phyloP scores from a whole-genome alignment of 306 rosid genomes.

The Sindora glabra region DNA sequence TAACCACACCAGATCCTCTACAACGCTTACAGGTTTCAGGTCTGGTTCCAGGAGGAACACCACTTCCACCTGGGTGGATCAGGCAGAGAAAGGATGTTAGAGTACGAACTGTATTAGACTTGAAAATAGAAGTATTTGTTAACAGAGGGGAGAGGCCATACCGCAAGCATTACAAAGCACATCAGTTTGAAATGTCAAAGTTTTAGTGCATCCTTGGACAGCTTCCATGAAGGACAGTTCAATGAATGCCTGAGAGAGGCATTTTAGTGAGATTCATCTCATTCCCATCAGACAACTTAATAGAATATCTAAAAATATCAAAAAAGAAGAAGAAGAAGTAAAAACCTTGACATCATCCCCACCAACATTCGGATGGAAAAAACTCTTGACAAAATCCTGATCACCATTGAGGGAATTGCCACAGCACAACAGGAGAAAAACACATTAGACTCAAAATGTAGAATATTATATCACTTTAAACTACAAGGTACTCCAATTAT shows the following conservation, averaged over 20 bases:
- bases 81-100: conserved; percentile 3
- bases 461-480: background rate
- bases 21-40: conserved; percentile 86
- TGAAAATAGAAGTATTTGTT: background rate
- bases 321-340: conserved; percentile 1
- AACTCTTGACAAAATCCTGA: conserved; percentile 51
- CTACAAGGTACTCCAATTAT: too few relatives aligned
- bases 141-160: conserved; percentile 37
- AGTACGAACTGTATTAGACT: too few relatives aligned
- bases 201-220: conserved; percentile 80
- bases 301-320: background rate
- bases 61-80: conserved; percentile 67
- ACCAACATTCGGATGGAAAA: conserved; percentile 69
- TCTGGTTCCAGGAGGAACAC: conserved; percentile 92
- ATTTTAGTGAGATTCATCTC: conserved; percentile 5
- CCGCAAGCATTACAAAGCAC: conserved; percentile 74
- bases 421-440: conserved; percentile 6
- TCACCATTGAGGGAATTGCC: conserved; percentile 19
- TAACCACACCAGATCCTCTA: conserved; percentile 80
- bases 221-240: conserved; percentile 97
- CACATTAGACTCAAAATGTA: conserved; percentile 10
- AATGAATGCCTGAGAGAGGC: conserved; percentile 44
- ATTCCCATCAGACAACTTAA: too few relatives aligned
- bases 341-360: conserved; percentile 84
- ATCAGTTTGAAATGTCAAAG: conserved; percentile 57